Evolutionary conservation across 208 protist genomes (phyloP), one percentile per base, ranked within the genome.

Genomic region (Trypanosoma avium): DNA sequence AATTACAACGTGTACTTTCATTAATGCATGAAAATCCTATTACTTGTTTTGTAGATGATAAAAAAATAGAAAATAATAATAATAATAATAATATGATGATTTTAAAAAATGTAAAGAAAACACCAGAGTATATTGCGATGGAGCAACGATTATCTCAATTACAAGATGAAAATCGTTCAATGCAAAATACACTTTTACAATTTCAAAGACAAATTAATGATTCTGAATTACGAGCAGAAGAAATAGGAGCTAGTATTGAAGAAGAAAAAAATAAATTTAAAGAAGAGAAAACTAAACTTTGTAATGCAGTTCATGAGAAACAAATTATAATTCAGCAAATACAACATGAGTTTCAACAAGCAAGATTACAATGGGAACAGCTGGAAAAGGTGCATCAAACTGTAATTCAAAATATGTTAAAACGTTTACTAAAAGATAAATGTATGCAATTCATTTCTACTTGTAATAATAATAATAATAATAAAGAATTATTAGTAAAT

Each of bases 121-220:
- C 49, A 24, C 22, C 35, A 30, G 55, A 49, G 17, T 42, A 52
- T 5, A 47, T 1, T 5, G 70, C 71, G 47, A 49, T 71, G 27
- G 52, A 76, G 58, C 40, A 65, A 57, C 54, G 29, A 45, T 56
- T 69, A 29, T 63, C 49, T 13, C 17, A 19, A 26, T 52, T 69
- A 19, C 33, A 38, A 13, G 38, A 65, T 32, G 82, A 86, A 45
- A 79, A 81, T 57, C 53, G 62, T 3, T 66, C 75, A 33, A 57
- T 87, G 27, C 82, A 80, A 53, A 61, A 58, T 10, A 66, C 43
- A 13, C 33, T 81, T 32, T 59, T 84, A 57, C 68, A 80, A 27
- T 82, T 70, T 59, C 76, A 75, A 10, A 73, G 81, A 40, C 77
- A 89, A 70, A 42, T 86, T 24, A 89, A 83, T 56, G 81, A 92